These are phyloP conservation scores for Backusella tarrabulga DNA, from an alignment of 192 early-diverging fungal genomes.

Conservation along the genomic window DNA sequence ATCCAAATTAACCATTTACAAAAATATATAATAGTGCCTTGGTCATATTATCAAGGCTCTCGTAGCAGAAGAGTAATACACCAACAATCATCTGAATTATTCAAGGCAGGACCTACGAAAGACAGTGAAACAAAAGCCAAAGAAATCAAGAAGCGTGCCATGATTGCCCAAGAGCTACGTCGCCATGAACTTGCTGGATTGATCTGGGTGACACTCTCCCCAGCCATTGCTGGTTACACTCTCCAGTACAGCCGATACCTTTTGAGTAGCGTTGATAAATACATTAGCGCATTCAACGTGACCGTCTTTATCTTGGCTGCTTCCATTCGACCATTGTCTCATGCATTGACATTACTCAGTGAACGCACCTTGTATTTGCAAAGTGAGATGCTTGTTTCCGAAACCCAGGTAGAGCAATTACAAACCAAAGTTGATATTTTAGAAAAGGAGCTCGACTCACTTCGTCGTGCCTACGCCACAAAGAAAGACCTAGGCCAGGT, in stretches of 20 bases:
- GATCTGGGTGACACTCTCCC: conserved; percentile 48
- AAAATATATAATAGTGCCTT: conserved; percentile 44
- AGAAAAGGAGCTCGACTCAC: conserved; percentile 46
- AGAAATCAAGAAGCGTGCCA: conserved; percentile 17
- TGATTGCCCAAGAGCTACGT: conserved; percentile 42
- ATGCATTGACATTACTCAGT: conserved; percentile 47
- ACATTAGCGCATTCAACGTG: conserved; percentile 56
- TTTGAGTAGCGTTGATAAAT: conserved; percentile 51
- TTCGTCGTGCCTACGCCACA: conserved; percentile 53
- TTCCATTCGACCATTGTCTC: conserved; percentile 49
- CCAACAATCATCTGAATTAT: conserved; percentile 22
- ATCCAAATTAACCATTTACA: background rate
- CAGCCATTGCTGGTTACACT: conserved; percentile 53
- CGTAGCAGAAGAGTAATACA: conserved; percentile 42
- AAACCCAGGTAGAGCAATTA: conserved; percentile 46
- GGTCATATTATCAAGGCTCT: conserved; percentile 58
- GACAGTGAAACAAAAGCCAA: background rate
- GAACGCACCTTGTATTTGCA: conserved; percentile 52
- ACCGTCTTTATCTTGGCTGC: conserved; percentile 57
- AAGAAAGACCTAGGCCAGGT: conserved; percentile 52
- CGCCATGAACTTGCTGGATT: conserved; percentile 51
- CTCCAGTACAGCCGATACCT: conserved; percentile 52
- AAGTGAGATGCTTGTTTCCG: conserved; percentile 50
- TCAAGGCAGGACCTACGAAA: conserved; percentile 10
- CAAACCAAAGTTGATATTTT: conserved; percentile 44